Conservation (phyloP, 129 eudicot genomes). For the Gnaphalium uliginosum region DNA sequence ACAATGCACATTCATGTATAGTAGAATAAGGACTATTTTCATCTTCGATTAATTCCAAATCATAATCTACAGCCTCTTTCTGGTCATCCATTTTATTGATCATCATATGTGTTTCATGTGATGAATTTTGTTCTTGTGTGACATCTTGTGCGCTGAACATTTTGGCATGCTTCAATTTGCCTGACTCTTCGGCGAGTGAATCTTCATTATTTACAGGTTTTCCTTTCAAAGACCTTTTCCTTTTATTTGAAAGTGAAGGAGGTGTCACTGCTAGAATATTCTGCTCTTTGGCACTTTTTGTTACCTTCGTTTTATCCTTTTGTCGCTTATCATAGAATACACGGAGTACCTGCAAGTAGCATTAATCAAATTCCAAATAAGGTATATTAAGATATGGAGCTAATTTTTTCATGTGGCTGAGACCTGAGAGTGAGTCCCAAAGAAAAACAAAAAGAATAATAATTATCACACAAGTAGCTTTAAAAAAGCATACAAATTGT, state of each 20-base stretch:
- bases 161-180: conserved; percentile 29
- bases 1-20: conserved; percentile 47
- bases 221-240: conserved; percentile 41
- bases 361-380: background rate
- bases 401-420: conserved; percentile 1
- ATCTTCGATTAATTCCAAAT: conserved; percentile 42
- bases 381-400: background rate
- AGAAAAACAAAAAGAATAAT: too few species aligned
- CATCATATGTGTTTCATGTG: conserved; percentile 27
- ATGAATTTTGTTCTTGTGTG: conserved; percentile 28
- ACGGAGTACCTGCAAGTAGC: conserved; percentile 65
- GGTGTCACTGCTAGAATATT: conserved; percentile 28
- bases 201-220: conserved; percentile 34
- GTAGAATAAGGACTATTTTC: conserved; percentile 35
- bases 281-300: conserved; percentile 31
- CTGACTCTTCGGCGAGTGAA: conserved; percentile 25
- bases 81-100: conserved; percentile 35
- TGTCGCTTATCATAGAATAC: conserved; percentile 64
- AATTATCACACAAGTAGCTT: background rate
- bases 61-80: conserved; percentile 43
- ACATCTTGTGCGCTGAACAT: conserved; percentile 20
- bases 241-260: conserved; percentile 39
- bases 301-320: conserved; percentile 39
- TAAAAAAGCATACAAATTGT: background rate
- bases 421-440: background rate